Evolutionary conservation across 306 rosid genomes (phyloP).

Genomic region (Acacia melanoxylon): DNA sequence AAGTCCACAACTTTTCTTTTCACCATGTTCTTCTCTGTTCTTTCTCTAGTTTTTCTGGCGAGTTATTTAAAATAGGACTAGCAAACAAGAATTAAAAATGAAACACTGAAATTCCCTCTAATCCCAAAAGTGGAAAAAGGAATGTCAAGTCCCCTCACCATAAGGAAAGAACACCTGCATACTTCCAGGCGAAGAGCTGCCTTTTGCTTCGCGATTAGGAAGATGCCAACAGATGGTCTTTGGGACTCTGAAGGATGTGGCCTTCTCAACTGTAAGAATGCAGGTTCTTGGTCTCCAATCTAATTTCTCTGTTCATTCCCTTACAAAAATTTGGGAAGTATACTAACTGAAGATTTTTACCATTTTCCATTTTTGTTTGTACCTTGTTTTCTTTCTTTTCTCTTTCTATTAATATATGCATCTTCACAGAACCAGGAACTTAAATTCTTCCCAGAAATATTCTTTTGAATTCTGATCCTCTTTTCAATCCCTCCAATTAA

Average conservation of each 20-base stretch:
- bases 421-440: background rate
- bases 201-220: constrained; percentile 37
- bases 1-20: background rate
- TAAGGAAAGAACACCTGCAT: constrained; percentile 35
- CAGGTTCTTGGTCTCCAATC: constrained; percentile 33
- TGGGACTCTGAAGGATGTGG: constrained; percentile 27
- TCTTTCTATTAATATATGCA: constrained; percentile 12
- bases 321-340: background rate
- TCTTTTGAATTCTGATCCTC: constrained; percentile 2
- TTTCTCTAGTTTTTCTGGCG: constrained; percentile 1
- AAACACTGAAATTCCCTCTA: constrained; percentile 9
- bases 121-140: constrained; percentile 28
- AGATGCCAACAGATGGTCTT: constrained; percentile 30
- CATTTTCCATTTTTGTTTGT: background rate
- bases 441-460: constrained; percentile 13
- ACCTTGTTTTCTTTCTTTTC: background rate
- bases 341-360: background rate
- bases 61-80: constrained; percentile 8
- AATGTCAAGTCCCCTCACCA: constrained; percentile 51
- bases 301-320: constrained; percentile 18
- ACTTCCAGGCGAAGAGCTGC: constrained; percentile 34
- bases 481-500: constrained; percentile 12
- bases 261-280: constrained; percentile 38
- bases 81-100: constrained; percentile 6
- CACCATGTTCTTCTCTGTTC: background rate